Evolutionary conservation across 2,329 filamentous ascomycete genomes (phyloP).

Genomic region (Aspergillus fischeri): DNA sequence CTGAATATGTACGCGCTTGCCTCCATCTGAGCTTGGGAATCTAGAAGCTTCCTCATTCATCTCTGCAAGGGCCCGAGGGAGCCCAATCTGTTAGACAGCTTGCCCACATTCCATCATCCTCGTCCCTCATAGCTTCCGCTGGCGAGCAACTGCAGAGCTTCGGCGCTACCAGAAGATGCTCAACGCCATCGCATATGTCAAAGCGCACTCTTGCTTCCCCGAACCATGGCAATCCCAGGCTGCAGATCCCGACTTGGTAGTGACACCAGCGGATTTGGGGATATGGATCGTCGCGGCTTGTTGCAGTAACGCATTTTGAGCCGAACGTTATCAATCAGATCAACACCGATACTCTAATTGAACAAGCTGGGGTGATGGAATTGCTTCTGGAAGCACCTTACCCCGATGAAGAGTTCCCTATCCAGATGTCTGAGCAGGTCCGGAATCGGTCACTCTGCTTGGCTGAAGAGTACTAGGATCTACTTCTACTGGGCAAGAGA

Average conservation of each 20-base stretch:
- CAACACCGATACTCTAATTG: neutral
- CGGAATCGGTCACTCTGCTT: neutral
- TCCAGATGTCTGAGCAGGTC: neutral
- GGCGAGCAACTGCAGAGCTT: neutral
- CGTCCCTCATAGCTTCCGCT: neutral
- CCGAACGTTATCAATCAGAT: neutral
- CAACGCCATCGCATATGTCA: constrained; percentile 1
- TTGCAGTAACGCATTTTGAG: neutral
- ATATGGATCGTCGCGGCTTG: neutral
- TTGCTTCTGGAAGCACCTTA: neutral
- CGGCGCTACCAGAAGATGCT: neutral
- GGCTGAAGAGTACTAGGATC: neutral
- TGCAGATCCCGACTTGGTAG: neutral
- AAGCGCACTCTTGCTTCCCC: neutral
- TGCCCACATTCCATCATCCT: constrained; percentile 6
- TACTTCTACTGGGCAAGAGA: neutral
- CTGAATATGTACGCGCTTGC: constrained; percentile 7
- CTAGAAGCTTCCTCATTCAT: constrained; percentile 6
- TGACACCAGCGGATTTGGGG: neutral
- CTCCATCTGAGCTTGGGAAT: constrained; percentile 1
- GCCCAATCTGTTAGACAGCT: constrained; percentile 13
- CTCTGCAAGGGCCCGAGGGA: constrained; percentile 22
- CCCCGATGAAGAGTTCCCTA: neutral
- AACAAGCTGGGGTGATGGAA: neutral
- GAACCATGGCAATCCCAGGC: neutral